Evolutionary conservation across 2,329 filamentous ascomycete species (phyloP).

Genomic region (Monilinia fructigena): DNA sequence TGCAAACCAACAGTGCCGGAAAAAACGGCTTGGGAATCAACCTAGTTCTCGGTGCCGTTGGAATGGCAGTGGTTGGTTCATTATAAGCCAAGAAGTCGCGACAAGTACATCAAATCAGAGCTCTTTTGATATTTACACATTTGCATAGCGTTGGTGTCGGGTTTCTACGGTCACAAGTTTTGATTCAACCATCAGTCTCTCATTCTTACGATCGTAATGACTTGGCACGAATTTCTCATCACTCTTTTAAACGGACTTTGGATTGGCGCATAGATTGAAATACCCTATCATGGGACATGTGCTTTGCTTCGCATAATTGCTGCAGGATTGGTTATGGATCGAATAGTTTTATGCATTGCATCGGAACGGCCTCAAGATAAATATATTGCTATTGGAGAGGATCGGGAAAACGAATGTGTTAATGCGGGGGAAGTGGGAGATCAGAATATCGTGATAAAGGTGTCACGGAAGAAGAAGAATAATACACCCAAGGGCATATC

Average conservation of each 20-base stretch:
- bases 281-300: slow-evolving; percentile 10
- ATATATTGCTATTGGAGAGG: not conserved
- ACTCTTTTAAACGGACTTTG: slow-evolving; percentile 20
- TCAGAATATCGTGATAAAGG: not conserved
- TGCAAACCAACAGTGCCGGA: slow-evolving; percentile 33
- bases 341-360: not conserved
- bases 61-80: slow-evolving; percentile 29
- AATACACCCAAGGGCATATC: not conserved
- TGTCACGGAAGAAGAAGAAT: not conserved
- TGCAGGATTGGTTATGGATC: not conserved
- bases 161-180: slow-evolving; percentile 21
- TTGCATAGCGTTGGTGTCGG: slow-evolving; percentile 23
- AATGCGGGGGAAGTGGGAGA: slow-evolving; percentile 6
- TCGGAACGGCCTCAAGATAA: not conserved
- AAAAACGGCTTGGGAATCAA: slow-evolving; percentile 27
- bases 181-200: slow-evolving; percentile 23
- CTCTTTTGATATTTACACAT: slow-evolving; percentile 24
- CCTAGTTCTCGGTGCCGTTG: slow-evolving; percentile 32
- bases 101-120: slow-evolving; percentile 12
- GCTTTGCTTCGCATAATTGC: slow-evolving; percentile 20
- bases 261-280: slow-evolving; percentile 24
- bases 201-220: slow-evolving; percentile 24
- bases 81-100: slow-evolving; percentile 25
- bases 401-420: not conserved
- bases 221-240: slow-evolving; percentile 21